Percentiles rank a stretch among this genome's conserved stretches.
These are phyloP conservation scores for Ophiostoma himal-ulmi DNA, from an alignment of 2,329 filamentous ascomycete species.

Conservation along the genomic window DNA sequence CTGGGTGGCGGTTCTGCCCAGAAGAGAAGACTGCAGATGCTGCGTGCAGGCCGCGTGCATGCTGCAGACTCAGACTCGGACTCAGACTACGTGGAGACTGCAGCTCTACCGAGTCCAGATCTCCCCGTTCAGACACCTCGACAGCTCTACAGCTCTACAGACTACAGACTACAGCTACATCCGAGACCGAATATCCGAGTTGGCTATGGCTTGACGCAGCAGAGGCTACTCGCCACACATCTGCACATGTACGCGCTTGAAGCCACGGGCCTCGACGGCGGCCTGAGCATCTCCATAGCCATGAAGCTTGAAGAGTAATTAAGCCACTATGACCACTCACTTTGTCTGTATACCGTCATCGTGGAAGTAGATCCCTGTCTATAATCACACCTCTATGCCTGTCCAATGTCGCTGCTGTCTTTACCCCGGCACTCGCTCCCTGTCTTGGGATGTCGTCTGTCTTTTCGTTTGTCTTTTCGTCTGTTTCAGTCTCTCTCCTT, in stretches of 20 bases:
- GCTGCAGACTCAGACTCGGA: neutral
- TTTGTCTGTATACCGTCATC: neutral
- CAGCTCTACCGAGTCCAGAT: neutral
- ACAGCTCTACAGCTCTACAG: neutral
- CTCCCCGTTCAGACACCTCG: neutral
- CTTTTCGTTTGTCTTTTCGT: neutral
- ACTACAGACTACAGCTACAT: neutral
- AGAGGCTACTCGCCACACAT: neutral
- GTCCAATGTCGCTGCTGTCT: neutral
- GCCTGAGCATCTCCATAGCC: too few relatives aligned
- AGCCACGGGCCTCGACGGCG: neutral
- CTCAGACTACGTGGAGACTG: too few relatives aligned
- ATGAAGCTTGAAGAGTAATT: too few relatives aligned
- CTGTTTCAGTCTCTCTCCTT: neutral
- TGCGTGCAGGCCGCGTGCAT: neutral
- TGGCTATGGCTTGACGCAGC: neutral
- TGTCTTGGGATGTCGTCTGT: neutral
- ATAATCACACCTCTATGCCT: neutral
- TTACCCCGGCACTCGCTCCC: neutral
- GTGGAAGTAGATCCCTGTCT: neutral
- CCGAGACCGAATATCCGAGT: slow-evolving; percentile 6
- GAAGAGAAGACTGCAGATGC: neutral
- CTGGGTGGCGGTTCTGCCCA: neutral
- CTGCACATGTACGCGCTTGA: neutral
- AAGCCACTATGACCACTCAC: neutral